A percentile compares a stretch with the other conserved stretches of the same genome.
Evolutionary conservation across 805 yeast genomes (phyloP).

Genomic region (Blastobotrys robertii): DNA sequence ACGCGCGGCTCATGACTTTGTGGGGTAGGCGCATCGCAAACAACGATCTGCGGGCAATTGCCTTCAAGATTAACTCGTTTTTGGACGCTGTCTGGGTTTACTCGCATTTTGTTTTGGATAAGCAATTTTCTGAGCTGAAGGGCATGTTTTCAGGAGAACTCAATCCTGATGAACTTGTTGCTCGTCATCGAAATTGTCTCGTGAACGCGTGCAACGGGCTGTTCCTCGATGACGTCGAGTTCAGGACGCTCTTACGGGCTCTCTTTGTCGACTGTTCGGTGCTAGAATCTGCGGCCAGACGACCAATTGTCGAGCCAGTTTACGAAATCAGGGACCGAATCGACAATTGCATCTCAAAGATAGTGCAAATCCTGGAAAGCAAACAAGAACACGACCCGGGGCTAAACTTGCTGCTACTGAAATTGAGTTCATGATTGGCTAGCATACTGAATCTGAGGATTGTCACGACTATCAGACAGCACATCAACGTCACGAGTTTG

Average conservation of each 20-base stretch:
- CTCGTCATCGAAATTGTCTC: conserved; percentile 3
- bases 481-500: too few relatives aligned
- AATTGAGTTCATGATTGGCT: not conserved
- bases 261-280: not conserved
- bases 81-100: conserved; percentile 15
- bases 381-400: not conserved
- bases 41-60: conserved; percentile 4
- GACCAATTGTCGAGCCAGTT: not conserved
- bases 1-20: conserved; percentile 1
- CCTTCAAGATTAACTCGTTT: conserved; percentile 6
- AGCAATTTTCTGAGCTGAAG: not conserved
- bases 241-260: conserved; percentile 7
- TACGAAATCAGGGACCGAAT: not conserved
- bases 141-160: not conserved
- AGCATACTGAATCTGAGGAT: too few relatives aligned
- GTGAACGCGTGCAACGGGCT: conserved; percentile 3
- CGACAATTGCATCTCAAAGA: not conserved
- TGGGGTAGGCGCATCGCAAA: not conserved
- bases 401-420: conserved; percentile 1
- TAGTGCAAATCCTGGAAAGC: not conserved
- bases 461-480: too few relatives aligned
- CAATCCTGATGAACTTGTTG: conserved; percentile 9
- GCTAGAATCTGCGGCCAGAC: not conserved
- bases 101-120: conserved; percentile 4
- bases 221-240: conserved; percentile 6